Conservation (phyloP, 257 asterid genomes). For the Phtheirospermum japonicum region DNA sequence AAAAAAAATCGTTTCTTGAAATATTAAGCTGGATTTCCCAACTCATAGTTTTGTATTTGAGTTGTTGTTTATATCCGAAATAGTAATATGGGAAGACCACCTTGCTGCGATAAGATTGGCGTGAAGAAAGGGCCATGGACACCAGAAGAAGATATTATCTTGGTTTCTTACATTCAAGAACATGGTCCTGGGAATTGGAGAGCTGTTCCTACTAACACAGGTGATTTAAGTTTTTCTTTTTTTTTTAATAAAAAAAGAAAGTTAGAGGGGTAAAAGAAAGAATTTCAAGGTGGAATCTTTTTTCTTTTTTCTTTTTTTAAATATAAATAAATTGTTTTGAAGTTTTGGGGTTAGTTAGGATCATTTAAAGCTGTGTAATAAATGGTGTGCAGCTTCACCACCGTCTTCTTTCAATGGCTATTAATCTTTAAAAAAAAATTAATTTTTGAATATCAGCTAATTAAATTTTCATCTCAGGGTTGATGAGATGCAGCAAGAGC, state of each 20-base stretch:
- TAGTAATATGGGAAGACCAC: conserved; percentile 67
- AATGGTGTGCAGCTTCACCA: conserved; percentile 33
- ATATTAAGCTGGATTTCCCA: no score
- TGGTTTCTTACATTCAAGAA: conserved; percentile 74
- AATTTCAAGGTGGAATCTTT: no score
- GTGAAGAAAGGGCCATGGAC: conserved; percentile 85
- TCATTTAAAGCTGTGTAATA: conserved; percentile 46
- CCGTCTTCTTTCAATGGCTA: conserved; percentile 23
- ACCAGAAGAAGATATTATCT: conserved; percentile 68
- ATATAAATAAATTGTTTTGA: background rate
- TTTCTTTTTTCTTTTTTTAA: no score
- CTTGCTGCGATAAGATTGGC: conserved; percentile 60
- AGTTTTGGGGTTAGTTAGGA: conserved; percentile 34
- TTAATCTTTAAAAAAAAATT: no score
- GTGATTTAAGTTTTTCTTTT: conserved; percentile 27
- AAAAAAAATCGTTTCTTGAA: no score
- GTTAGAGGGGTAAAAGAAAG: no score
- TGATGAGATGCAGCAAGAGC: conserved; percentile 72
- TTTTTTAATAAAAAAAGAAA: background rate
- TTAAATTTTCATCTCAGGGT: no score
- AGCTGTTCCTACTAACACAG: conserved; percentile 70
- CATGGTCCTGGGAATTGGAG: conserved; percentile 79
- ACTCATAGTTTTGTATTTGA: no score
- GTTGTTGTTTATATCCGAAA: no score
- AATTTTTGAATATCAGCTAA: no score